Base-by-base conservation (phyloP, 176 grass and related monocot species). In the Zoysia japonica region DNA sequence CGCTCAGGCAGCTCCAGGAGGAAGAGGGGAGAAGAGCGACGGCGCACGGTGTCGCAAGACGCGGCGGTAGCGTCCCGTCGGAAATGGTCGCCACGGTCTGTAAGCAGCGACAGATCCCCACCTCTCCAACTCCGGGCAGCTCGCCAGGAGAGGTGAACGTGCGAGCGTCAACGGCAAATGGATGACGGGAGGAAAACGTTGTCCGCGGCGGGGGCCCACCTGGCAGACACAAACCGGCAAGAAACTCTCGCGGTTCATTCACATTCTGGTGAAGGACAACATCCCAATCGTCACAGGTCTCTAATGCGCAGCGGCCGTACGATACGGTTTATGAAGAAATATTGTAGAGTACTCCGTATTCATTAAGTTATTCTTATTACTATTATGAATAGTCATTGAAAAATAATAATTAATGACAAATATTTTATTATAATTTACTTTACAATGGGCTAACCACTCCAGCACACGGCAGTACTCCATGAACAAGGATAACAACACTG, bases 41-140 rank as follows among this genome's bases (percentile, higher is more conserved):
- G 61, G 69, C 69, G 83, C 65, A 10, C 39, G 68, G 61, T 40
- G 76, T 11, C 76, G 71, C 28, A 42, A 66, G 80, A 68, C 74
- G 80, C 5, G 5, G 44, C 44, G 44, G 5, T 3, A 87, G 67
- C 47, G 74, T 43, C 13, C 77, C 63, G 76, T 36, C 12, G 75
- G 86, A 80, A 75, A 28, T 53, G 81, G 81, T 88, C 76, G 81
- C 46, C 47, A 13, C 3, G 56, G 2, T 56, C 76, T 14, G 46
- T 70, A 76, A 48, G 62, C 5, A 40, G 36, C n/a, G 40, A 35
- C 65, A 28, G 45, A 52, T 53, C 75, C 19, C 11, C 15, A 5
- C 75, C 81, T 81, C 47, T 35, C 54, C 69, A 46, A 46, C 14
- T 63, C 15, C 52, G 10, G n/a, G 37, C 45, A 3, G n/a, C 20